Evolutionary conservation across 495 filamentous ascomycete genomes (phyloP).

Genomic region (Daldinia decipiens): DNA sequence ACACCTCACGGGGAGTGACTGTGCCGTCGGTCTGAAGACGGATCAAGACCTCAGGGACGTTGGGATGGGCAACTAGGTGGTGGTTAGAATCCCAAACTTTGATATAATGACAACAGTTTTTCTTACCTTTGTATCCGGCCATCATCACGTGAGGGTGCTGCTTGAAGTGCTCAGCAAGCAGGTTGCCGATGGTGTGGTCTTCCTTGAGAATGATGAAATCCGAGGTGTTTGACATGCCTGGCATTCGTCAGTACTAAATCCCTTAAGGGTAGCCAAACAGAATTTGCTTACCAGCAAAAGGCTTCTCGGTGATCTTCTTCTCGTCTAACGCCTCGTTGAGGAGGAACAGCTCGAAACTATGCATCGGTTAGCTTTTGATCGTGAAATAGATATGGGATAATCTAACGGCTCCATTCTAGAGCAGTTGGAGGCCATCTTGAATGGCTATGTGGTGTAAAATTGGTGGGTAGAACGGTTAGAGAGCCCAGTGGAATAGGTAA

Average conservation of each 20-base stretch:
- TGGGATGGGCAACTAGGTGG: slow-evolving; percentile 76
- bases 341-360: slow-evolving; percentile 90
- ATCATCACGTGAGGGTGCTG: slow-evolving; percentile 82
- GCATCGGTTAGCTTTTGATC: slow-evolving; percentile 39
- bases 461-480: neutral
- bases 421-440: neutral
- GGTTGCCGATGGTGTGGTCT: slow-evolving; percentile 94
- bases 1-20: slow-evolving; percentile 84
- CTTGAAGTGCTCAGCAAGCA: slow-evolving; percentile 82
- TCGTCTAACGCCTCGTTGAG: slow-evolving; percentile 76
- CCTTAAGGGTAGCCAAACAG: slow-evolving; percentile 2
- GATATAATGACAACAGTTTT: neutral
- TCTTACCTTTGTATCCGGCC: slow-evolving; percentile 83
- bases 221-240: slow-evolving; percentile 83
- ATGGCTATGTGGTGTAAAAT: neutral
- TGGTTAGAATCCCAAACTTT: slow-evolving; percentile 12
- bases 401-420: slow-evolving; percentile 9
- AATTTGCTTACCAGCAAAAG: slow-evolving; percentile 79
- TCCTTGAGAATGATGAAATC: slow-evolving; percentile 97
- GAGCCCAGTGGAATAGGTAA: neutral
- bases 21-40: slow-evolving; percentile 93
- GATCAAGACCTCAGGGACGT: slow-evolving; percentile 84
- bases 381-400: slow-evolving; percentile 3
- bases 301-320: slow-evolving; percentile 87
- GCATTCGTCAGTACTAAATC: slow-evolving; percentile 26